Percentiles rank a stretch among this genome's conserved stretches.
Conservation (phyloP, 371 early-diverging fungal species). For the Mortierella sp. region DNA sequence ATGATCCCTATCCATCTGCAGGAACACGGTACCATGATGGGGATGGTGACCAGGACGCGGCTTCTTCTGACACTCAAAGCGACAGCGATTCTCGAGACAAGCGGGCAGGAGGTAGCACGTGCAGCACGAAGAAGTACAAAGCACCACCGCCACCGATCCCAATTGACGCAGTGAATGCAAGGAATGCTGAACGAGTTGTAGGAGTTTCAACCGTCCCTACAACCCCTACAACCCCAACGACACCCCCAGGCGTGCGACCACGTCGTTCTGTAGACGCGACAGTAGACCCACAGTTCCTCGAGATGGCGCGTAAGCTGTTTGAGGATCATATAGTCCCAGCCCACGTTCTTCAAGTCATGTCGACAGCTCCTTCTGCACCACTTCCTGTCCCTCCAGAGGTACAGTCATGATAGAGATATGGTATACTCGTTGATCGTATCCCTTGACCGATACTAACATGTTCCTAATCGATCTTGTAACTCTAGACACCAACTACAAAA, state of each 20-base stretch:
- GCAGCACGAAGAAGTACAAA: conserved; percentile 34
- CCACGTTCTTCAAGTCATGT: conserved; percentile 3
- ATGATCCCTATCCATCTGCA: conserved; percentile 47
- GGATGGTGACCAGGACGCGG: conserved; percentile 13
- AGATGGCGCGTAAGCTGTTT: conserved; percentile 41
- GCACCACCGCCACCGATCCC: conserved; percentile 52
- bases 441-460: too few species aligned
- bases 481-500: too few species aligned
- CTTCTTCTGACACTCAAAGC: conserved; percentile 2
- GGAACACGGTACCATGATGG: conserved; percentile 32
- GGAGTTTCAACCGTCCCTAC: conserved; percentile 7
- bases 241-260: conserved; percentile 48
- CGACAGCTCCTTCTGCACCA: background rate
- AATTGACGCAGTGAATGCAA: conserved; percentile 5
- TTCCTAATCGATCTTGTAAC: too few species aligned
- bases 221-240: conserved; percentile 34
- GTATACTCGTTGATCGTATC: too few species aligned
- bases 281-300: conserved; percentile 34
- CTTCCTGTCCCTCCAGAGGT: background rate
- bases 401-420: background rate
- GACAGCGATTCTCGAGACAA: background rate
- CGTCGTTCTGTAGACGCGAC: conserved; percentile 39
- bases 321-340: conserved; percentile 29
- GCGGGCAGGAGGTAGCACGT: conserved; percentile 1
- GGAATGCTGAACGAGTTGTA: background rate